Base-by-base conservation (phyloP, 805 yeast genomes). In the Cyberlindnera euphorbiiphila region DNA sequence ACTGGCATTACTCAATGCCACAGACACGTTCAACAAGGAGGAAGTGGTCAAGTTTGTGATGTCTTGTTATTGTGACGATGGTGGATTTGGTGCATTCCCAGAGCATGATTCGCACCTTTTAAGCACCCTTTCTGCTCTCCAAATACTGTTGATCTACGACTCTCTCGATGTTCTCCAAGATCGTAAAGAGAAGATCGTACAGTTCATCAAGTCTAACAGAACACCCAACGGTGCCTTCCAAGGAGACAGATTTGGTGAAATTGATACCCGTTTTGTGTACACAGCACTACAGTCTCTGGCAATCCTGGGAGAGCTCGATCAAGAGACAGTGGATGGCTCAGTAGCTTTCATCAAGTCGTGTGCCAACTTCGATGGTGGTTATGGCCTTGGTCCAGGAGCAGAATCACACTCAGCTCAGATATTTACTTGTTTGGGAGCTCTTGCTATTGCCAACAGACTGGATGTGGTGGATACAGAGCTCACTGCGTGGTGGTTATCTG, bases 331-430 rank as follows among this genome's bases (percentile, higher is more conserved):
- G 0, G 76, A 74, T 12, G 75, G 76, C 0, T 87, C 96, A 0
- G 79, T 76, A 1, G 64, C 64, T 1, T 91, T 78, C 61, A 74
- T 91, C 2, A 48, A 72, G 35, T 54, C 56, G 25, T 93, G 98
- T 60, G 81, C 73, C 45, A 93, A 93, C 59, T 91, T 87, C 56
- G 98, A 93, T 57, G 99, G 98, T 4, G 96, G 95, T 0, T 93
- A 84, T 67, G 98, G 98, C 0, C 67, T 85, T 61, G 77, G 78
- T 8, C 98, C 98, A 0, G 96, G 96, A 1, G 91, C 95, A 0
- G 99, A 93, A 59, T 79, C 91, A 31, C 99, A 93, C 60, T 81
- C 95, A 1, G 97, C 96, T 0, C 95, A 85, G 59, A 84, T 81
- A 0, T 88, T 87, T 51, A 85, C 94, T 0, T 88, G 95, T 45